phyloP scores from a whole-genome alignment of 2,329 filamentous ascomycete species.

The Colletotrichum graminicola region DNA sequence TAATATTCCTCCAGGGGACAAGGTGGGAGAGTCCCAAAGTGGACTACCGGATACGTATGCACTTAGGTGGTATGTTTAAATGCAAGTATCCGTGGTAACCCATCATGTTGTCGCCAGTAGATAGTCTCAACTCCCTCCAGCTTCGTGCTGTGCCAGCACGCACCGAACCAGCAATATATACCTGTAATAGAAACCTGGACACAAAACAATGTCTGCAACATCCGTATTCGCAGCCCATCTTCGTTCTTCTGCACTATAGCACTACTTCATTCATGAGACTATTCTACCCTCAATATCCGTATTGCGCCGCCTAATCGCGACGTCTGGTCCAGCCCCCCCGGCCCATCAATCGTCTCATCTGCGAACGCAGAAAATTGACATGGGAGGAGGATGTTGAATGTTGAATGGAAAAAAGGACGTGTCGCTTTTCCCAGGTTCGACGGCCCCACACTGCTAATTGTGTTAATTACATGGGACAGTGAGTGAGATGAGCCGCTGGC shows the following conservation, averaged over 20 bases:
- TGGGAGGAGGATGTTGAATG: constrained; percentile 4
- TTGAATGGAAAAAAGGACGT: constrained; percentile 28
- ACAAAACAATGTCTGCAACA: too few species aligned
- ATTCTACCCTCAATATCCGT: too few species aligned
- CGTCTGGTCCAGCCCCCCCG: constrained; percentile 1
- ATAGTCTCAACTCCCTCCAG: not conserved
- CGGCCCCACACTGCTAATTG: constrained; percentile 39
- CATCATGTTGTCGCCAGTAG: not conserved
- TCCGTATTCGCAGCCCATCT: not conserved
- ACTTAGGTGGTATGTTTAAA: not conserved
- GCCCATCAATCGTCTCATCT: constrained; percentile 8
- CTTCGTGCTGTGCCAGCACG: not conserved
- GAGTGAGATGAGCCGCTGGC: constrained; percentile 14
- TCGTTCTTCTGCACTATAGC: not conserved
- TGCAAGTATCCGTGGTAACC: not conserved
- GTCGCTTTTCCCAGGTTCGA: constrained; percentile 25
- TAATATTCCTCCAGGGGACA: constrained; percentile 12
- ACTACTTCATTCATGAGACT: not conserved
- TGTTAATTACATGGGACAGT: constrained; percentile 30
- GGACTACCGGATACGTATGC: not conserved
- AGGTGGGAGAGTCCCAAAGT: not conserved
- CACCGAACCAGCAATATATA: not conserved
- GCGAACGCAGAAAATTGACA: constrained; percentile 2
- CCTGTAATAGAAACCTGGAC: not conserved
- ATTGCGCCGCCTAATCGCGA: constrained; percentile 1